phyloP scores from a whole-genome alignment of 108 stramenopile genomes.

The Discostella pseudostelligera region DNA sequence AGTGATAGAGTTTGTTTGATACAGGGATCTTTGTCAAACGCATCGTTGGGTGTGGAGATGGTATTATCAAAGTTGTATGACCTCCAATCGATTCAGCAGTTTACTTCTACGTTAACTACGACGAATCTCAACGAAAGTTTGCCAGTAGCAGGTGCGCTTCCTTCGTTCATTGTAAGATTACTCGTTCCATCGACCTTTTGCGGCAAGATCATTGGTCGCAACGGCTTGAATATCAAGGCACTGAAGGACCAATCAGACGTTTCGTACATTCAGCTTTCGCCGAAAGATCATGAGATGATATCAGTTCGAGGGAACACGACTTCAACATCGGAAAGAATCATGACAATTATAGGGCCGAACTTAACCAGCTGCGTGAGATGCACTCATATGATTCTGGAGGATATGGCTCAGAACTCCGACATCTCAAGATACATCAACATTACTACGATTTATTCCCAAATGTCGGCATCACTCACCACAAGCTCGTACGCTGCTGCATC shows the following conservation, averaged over 20 bases:
- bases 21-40: conserved; percentile 63
- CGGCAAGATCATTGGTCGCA: conserved; percentile 84
- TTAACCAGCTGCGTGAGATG: conserved; percentile 54
- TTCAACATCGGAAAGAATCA: conserved; percentile 74
- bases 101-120: not conserved
- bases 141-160: not conserved
- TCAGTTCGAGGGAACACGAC: too few species aligned
- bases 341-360: conserved; percentile 69
- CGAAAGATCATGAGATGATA: conserved; percentile 47
- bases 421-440: conserved; percentile 75
- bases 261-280: conserved; percentile 66
- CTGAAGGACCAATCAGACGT: conserved; percentile 72
- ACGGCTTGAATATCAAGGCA: conserved; percentile 72
- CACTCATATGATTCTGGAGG: conserved; percentile 53
- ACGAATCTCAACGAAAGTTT: conserved; percentile 23
- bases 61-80: conserved; percentile 59
- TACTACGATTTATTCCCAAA: conserved; percentile 74
- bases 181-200: conserved; percentile 74
- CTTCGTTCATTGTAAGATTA: conserved; percentile 64
- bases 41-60: conserved; percentile 58
- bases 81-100: conserved; percentile 50
- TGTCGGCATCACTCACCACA: conserved; percentile 14
- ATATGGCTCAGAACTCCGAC: conserved; percentile 70
- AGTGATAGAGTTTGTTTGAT: conserved; percentile 78
- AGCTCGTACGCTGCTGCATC: conserved; percentile 4